These are phyloP conservation scores for Mycena albidolilacea DNA, from an alignment of 768 basidiomycete species.

Conservation along the genomic window DNA sequence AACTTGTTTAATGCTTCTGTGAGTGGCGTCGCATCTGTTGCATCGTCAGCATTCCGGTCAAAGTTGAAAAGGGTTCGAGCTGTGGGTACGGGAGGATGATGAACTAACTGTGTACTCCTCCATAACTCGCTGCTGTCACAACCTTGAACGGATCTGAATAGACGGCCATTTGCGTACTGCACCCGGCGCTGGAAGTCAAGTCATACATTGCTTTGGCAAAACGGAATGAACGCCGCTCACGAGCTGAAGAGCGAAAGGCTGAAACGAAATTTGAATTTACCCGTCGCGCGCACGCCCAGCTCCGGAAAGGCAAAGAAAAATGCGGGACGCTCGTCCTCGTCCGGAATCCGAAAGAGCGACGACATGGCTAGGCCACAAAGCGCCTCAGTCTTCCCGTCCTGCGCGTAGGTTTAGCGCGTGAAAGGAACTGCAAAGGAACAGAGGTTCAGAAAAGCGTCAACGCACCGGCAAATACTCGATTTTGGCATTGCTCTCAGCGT, in stretches of 20 bases:
- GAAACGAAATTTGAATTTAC: constrained; percentile 1
- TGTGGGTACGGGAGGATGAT: not conserved
- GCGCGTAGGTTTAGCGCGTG: not conserved
- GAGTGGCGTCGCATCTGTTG: constrained; percentile 7
- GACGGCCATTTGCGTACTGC: not conserved
- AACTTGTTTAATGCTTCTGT: not conserved
- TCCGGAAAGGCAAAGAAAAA: constrained; percentile 23
- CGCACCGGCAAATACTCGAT: constrained; percentile 2
- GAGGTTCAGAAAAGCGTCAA: not conserved
- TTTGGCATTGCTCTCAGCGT: not conserved
- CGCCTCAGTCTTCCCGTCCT: constrained; percentile 10
- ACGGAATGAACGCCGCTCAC: not conserved
- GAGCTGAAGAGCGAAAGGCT: not conserved
- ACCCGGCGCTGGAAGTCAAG: not conserved
- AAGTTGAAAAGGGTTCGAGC: not conserved
- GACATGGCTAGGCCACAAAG: constrained; percentile 4
- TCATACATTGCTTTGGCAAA: not conserved
- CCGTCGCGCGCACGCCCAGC: constrained; percentile 15
- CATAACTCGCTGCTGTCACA: not conserved
- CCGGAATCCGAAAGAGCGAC: not conserved
- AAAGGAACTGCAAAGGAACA: too few relatives aligned
- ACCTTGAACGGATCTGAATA: constrained; percentile 18
- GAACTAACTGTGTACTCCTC: constrained; percentile 24
- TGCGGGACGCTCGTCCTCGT: not conserved
- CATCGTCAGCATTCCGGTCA: not conserved